Base-by-base conservation (phyloP, 2,329 filamentous ascomycete species). In the Ascochyta koolunga region DNA sequence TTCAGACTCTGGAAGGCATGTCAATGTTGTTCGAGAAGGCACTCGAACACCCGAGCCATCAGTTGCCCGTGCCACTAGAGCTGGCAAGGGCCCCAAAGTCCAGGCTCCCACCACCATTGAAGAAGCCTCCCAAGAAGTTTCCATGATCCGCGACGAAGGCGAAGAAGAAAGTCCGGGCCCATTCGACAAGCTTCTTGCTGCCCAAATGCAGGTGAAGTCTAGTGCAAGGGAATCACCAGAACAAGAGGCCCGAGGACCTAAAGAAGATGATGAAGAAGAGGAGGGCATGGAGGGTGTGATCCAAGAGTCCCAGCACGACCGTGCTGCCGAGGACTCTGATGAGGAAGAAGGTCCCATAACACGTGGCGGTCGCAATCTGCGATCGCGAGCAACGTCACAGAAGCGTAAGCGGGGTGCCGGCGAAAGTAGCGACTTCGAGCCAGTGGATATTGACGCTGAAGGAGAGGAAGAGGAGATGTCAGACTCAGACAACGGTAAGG, bases 381-480 rank as follows among this genome's bases (percentile, higher is more conserved):
- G 69, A 36, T 63, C 68, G 24, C 69, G 71, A 25, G 69, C 60
- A 5, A 65, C 59, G 50, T 69, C 70, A 16, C 62, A 65, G 9
- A 74, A 70, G 47, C 68, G 67, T 31, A 75, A 73, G 50, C 66
- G 69, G 15, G 82, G 70, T 53, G 74, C 58, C 61, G 81, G 85
- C 42, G 83, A 86, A 45, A 85, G 82, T 62, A 87, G 84, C 61
- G 85, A 88, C 62, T 88, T 87, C 59, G 84, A 87, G 62, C 85
- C 85, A 5, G 80, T 80, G 29, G 79, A 78, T 19, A 84, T 86
- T 42, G 80, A 79, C 40, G 83, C 82, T 13, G 82, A 80, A 19
- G 83, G 83, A 54, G 77, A 83, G 49, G 77, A 76, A 15, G 78
- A 79, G 21, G 83, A 84, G 49, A 78, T 84, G 45, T 84, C 81